Evolutionary conservation across 1,139 yeast genomes (phyloP).

Genomic region (Meyerozyma guilliermondii): DNA sequence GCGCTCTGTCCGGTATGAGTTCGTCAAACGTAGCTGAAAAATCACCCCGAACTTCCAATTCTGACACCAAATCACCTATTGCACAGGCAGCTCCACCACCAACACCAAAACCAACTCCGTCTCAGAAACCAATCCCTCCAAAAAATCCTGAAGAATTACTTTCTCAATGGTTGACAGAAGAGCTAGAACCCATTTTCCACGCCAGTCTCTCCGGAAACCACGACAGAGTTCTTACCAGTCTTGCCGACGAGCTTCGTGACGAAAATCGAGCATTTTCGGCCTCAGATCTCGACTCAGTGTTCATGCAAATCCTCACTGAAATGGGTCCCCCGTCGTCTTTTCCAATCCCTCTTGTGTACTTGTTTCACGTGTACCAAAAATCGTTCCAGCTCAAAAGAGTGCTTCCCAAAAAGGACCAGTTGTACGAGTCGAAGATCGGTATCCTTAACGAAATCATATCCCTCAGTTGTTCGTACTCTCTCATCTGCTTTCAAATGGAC

Average conservation of each 20-base stretch:
- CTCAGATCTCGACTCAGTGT: slow-evolving; percentile 40
- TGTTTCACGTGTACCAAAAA: slow-evolving; percentile 39
- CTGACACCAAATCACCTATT: not conserved
- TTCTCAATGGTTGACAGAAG: slow-evolving; percentile 24
- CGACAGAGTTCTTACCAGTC: slow-evolving; percentile 23
- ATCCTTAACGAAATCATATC: slow-evolving; percentile 48
- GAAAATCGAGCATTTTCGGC: slow-evolving; percentile 18
- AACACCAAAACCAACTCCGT: slow-evolving; percentile 3
- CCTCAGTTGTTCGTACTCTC: slow-evolving; percentile 60
- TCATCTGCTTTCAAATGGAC: slow-evolving; percentile 64
- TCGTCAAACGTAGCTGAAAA: slow-evolving; percentile 3
- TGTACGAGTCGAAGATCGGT: slow-evolving; percentile 30
- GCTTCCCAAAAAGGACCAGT: slow-evolving; percentile 36
- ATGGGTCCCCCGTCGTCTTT: slow-evolving; percentile 32
- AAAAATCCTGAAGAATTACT: slow-evolving; percentile 15
- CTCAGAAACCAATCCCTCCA: slow-evolving; percentile 5
- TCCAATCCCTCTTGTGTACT: slow-evolving; percentile 40
- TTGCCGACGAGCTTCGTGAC: slow-evolving; percentile 33
- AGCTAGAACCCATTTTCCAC: slow-evolving; percentile 34
- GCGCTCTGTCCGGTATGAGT: not conserved
- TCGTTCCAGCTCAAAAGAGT: slow-evolving; percentile 35
- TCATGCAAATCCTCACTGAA: slow-evolving; percentile 54
- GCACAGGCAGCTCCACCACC: not conserved
- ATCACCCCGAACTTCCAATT: not conserved
- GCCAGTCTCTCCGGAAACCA: slow-evolving; percentile 25